Evolutionary conservation across 228 moss, liverwort and hornwort species (phyloP).

Genomic region (Sphagnum fallax): DNA sequence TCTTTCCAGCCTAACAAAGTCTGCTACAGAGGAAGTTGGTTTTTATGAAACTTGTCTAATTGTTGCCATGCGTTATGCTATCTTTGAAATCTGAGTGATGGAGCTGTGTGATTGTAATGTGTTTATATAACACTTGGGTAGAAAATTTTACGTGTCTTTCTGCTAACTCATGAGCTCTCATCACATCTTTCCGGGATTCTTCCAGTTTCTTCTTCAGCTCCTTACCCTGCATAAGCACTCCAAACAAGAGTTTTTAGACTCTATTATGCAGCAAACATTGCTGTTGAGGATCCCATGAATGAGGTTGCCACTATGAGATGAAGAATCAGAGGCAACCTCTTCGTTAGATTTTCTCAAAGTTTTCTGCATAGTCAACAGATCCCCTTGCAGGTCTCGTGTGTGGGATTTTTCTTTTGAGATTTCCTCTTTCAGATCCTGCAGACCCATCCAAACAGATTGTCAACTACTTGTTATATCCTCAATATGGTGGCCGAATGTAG

Average conservation of each 20-base stretch:
- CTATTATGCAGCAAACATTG: no score
- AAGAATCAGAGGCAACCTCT: conserved; percentile 10
- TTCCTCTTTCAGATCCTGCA: conserved; percentile 21
- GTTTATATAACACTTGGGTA: no score
- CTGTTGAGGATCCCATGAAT: no score
- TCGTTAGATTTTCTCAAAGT: conserved; percentile 8
- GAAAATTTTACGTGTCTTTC: conserved; percentile 13
- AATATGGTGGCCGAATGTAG: background rate
- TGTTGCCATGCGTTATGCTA: no score
- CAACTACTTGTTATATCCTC: no score
- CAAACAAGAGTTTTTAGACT: background rate
- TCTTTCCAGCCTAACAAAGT: background rate
- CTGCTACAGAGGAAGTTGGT: background rate
- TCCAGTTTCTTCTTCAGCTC: conserved; percentile 18
- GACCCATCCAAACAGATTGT: no score
- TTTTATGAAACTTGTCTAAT: background rate
- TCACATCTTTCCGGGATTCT: conserved; percentile 16
- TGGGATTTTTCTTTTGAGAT: conserved; percentile 21
- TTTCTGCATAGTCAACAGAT: conserved; percentile 9
- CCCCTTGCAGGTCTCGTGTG: conserved; percentile 16
- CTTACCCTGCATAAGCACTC: conserved; percentile 5
- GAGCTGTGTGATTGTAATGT: no score
- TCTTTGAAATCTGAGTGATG: no score
- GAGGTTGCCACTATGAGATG: background rate
- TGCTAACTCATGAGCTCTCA: conserved; percentile 12